These are phyloP conservation scores for Neurospora pannonica DNA, from an alignment of 495 filamentous ascomycete genomes.

Conservation along the genomic window DNA sequence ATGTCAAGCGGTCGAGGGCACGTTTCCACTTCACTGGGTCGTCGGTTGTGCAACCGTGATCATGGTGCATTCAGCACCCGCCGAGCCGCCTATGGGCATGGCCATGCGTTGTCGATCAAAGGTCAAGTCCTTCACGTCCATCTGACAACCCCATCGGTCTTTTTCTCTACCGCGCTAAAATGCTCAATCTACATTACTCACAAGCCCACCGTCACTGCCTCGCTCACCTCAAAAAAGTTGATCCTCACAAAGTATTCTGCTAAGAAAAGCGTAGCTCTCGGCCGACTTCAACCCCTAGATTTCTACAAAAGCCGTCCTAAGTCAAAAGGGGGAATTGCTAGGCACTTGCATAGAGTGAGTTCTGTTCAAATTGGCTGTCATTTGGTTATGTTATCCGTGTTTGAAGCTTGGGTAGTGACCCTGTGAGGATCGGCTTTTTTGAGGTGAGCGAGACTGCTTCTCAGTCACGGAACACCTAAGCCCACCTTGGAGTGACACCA, in stretches of 20 bases:
- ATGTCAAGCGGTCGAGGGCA: neutral
- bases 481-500: neutral
- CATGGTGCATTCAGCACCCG: neutral
- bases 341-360: too few species aligned
- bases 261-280: too few species aligned
- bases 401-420: too few species aligned
- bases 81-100: neutral
- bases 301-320: too few species aligned
- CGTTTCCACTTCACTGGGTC: neutral
- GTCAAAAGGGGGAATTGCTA: too few species aligned
- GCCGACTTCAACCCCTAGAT: too few species aligned
- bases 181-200: neutral
- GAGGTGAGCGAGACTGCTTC: too few species aligned
- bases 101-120: neutral
- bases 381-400: too few species aligned
- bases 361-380: too few species aligned
- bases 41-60: neutral
- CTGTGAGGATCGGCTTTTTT: too few species aligned
- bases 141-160: neutral
- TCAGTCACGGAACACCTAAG: neutral
- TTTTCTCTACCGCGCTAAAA: neutral
- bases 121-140: neutral
- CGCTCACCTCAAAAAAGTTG: too few species aligned
- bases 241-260: too few species aligned
- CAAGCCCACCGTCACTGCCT: neutral